phyloP scores from a whole-genome alignment of 1,139 yeast species.

The Casaregolazyma suthepensis region DNA sequence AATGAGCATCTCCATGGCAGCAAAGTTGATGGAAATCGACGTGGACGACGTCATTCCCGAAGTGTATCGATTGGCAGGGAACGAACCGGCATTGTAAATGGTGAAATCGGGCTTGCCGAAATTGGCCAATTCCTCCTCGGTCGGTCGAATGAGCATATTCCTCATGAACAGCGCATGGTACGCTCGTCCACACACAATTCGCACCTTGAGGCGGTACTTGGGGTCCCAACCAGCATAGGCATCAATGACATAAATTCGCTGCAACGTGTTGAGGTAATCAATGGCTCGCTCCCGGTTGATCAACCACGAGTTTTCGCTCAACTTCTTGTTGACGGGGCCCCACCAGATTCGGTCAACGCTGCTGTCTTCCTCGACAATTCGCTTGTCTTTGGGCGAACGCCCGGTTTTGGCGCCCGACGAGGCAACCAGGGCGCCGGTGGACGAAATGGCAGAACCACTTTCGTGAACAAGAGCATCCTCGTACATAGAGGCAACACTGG shows the following conservation, averaged over 20 bases:
- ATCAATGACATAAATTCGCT: slow-evolving; percentile 89
- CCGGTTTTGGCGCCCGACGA: slow-evolving; percentile 96
- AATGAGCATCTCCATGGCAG: slow-evolving; percentile 98
- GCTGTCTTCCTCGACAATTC: slow-evolving; percentile 91
- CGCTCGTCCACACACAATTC: slow-evolving; percentile 97
- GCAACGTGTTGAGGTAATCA: slow-evolving; percentile 94
- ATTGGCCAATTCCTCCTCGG: slow-evolving; percentile 77
- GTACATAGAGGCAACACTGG: slow-evolving; percentile 87
- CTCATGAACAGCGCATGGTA: slow-evolving; percentile 98
- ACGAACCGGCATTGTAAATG: slow-evolving; percentile 97
- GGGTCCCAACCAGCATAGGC: slow-evolving; percentile 99
- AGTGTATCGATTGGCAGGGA: slow-evolving; percentile 96
- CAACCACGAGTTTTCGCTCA: slow-evolving; percentile 91
- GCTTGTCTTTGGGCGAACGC: slow-evolving; percentile 96
- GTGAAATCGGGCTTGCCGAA: slow-evolving; percentile 99
- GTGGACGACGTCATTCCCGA: slow-evolving; percentile 97
- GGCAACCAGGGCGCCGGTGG: slow-evolving; percentile 94
- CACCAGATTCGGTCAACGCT: slow-evolving; percentile 90
- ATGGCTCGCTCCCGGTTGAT: slow-evolving; percentile 95
- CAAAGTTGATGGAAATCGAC: slow-evolving; percentile 93
- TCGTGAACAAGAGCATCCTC: slow-evolving; percentile 87
- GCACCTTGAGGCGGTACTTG: slow-evolving; percentile 90
- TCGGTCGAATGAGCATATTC: slow-evolving; percentile 95
- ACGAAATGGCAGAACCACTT: slow-evolving; percentile 84
- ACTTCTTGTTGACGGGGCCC: slow-evolving; percentile 98